Conservation (phyloP, 257 asterid species). For the Gardenia jasminoides region DNA sequence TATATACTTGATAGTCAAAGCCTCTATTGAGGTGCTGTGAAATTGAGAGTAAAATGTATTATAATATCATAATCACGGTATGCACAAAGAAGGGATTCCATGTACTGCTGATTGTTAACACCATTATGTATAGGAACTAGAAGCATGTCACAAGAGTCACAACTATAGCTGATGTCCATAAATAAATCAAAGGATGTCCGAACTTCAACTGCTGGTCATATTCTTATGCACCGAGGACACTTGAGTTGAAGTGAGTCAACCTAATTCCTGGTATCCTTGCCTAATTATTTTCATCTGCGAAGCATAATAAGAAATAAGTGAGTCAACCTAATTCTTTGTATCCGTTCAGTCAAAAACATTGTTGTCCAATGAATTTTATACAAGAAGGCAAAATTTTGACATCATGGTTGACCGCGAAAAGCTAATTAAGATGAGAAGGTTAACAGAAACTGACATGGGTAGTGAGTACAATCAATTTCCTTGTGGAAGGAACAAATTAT, state of each 20-base stretch:
- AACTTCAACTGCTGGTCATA: not conserved
- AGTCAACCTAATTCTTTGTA: no score
- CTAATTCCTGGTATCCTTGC: conserved; percentile 1
- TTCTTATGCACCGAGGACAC: not conserved
- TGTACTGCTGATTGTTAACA: not conserved
- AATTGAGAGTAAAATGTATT: not conserved
- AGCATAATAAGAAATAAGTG: not conserved
- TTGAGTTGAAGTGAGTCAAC: conserved; percentile 7
- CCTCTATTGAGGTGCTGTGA: not conserved
- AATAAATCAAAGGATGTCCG: not conserved
- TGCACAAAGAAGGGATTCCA: not conserved
- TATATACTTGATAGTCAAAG: not conserved
- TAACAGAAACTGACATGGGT: not conserved
- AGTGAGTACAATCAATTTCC: not conserved
- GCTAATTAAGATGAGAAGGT: not conserved
- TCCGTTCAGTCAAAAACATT: conserved; percentile 2
- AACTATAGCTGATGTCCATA: not conserved
- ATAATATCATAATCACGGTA: not conserved
- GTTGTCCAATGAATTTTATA: not conserved
- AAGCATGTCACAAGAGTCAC: not conserved
- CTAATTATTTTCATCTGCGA: not conserved
- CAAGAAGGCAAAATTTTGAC: not conserved
- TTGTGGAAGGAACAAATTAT: not conserved
- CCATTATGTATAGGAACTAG: not conserved
- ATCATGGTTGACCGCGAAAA: not conserved